A percentile compares a stretch with the other conserved stretches of the same genome.
These are phyloP conservation scores for Aspergillus heteromorphus DNA, from an alignment of 495 filamentous ascomycete species.

Conservation along the genomic window DNA sequence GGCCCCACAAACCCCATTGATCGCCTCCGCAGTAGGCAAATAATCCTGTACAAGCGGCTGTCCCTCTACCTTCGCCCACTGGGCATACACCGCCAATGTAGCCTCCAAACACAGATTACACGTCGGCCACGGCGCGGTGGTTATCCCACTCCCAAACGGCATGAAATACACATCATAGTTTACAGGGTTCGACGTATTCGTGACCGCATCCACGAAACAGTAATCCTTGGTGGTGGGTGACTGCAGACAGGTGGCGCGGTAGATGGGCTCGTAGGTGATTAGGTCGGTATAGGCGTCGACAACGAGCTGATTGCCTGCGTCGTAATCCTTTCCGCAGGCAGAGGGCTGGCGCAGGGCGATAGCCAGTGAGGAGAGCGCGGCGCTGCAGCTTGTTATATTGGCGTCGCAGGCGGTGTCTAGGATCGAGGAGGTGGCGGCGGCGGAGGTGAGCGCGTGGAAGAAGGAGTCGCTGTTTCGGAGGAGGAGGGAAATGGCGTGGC, in stretches of 20 bases:
- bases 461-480: constrained; percentile 69
- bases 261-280: constrained; percentile 67
- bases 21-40: constrained; percentile 53
- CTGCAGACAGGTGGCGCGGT: constrained; percentile 73
- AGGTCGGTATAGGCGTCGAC: constrained; percentile 67
- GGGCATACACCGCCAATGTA: constrained; percentile 64
- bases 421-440: constrained; percentile 59
- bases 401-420: constrained; percentile 68
- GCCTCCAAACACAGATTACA: constrained; percentile 64
- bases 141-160: constrained; percentile 67
- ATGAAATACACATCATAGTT: constrained; percentile 79
- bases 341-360: constrained; percentile 46
- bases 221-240: constrained; percentile 34
- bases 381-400: constrained; percentile 52
- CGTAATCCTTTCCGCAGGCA: constrained; percentile 69
- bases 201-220: constrained; percentile 79
- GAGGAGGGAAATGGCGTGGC: constrained; percentile 70
- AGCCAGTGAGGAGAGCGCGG: constrained; percentile 56
- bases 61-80: constrained; percentile 52
- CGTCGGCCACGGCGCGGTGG: constrained; percentile 55
- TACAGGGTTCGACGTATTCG: constrained; percentile 59
- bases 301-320: constrained; percentile 61
- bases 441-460: constrained; percentile 65
- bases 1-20: constrained; percentile 62
- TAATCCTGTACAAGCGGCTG: constrained; percentile 58